phyloP scores from a whole-genome alignment of 495 filamentous ascomycete genomes.

The Glarea lozoyensis region DNA sequence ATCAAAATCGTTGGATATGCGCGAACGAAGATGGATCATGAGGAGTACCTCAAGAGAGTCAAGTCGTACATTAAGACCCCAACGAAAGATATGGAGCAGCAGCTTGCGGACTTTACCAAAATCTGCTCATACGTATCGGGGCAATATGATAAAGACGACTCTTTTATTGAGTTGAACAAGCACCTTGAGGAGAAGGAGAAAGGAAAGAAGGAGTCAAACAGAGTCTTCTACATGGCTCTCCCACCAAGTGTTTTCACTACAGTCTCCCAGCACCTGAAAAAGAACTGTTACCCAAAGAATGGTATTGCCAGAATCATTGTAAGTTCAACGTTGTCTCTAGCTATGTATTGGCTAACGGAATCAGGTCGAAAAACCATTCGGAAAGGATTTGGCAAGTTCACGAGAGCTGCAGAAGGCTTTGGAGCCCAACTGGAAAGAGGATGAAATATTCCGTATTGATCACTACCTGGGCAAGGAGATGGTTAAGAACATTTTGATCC shows the following conservation, averaged over 20 bases:
- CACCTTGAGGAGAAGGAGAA: constrained; percentile 86
- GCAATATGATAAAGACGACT: constrained; percentile 96
- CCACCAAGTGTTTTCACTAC: constrained; percentile 97
- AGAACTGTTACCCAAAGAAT: constrained; percentile 83
- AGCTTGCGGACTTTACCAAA: constrained; percentile 79
- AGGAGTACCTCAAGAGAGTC: constrained; percentile 87
- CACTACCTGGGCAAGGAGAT: constrained; percentile 99
- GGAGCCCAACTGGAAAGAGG: constrained; percentile 97
- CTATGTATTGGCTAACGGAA: neutral
- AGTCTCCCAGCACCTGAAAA: constrained; percentile 93
- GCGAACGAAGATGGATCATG: constrained; percentile 97
- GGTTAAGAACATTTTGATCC: constrained; percentile 99
- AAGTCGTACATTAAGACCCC: constrained; percentile 98
- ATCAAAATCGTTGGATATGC: constrained; percentile 99
- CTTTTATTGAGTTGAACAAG: constrained; percentile 78
- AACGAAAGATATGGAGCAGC: constrained; percentile 94
- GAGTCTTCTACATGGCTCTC: constrained; percentile 98
- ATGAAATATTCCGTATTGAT: constrained; percentile 99
- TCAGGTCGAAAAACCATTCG: constrained; percentile 92
- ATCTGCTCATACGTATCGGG: constrained; percentile 90
- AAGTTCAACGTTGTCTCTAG: constrained; percentile 22
- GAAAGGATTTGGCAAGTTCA: constrained; percentile 91
- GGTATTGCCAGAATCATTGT: constrained; percentile 94
- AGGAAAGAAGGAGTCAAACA: constrained; percentile 71
- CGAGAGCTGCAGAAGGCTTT: constrained; percentile 91